phyloP scores from a whole-genome alignment of 768 basidiomycete genomes.

The Hebeloma cylindrosporum region DNA sequence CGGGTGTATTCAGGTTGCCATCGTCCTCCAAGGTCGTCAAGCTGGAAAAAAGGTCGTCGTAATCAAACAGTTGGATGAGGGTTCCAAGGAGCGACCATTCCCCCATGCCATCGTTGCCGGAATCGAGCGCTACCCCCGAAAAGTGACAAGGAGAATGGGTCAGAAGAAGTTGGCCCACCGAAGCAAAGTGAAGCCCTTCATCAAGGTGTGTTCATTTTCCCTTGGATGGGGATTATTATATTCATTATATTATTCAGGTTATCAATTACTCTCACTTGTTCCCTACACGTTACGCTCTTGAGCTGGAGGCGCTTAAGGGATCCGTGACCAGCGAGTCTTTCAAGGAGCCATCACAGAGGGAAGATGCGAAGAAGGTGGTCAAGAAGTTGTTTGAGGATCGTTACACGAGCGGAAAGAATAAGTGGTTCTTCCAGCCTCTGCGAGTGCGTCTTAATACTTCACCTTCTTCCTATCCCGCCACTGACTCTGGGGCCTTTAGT shows the following conservation, averaged over 20 bases:
- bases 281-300: slow-evolving; percentile 98
- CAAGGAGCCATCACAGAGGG: slow-evolving; percentile 95
- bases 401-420: slow-evolving; percentile 92
- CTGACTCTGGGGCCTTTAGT: slow-evolving; percentile 25
- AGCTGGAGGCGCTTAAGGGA: slow-evolving; percentile 93
- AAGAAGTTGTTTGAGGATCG: slow-evolving; percentile 97
- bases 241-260: slow-evolving; percentile 45
- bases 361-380: slow-evolving; percentile 92
- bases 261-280: slow-evolving; percentile 99
- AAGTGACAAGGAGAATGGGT: slow-evolving; percentile 97
- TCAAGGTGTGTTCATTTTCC: slow-evolving; percentile 69
- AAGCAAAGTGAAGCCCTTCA: slow-evolving; percentile 99
- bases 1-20: slow-evolving; percentile 65
- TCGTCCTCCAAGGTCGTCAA: slow-evolving; percentile 98
- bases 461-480: not conserved
- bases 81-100: slow-evolving; percentile 93
- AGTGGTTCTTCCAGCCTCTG: slow-evolving; percentile 93
- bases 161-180: slow-evolving; percentile 90
- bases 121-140: slow-evolving; percentile 96
- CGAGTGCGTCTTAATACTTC: slow-evolving; percentile 54
- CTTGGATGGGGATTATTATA: not conserved
- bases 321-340: slow-evolving; percentile 84
- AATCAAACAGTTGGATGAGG: slow-evolving; percentile 97
- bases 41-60: slow-evolving; percentile 99
- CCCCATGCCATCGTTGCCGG: slow-evolving; percentile 98